Evolutionary conservation across 2,329 filamentous ascomycete species (phyloP), one percentile per base, ranked within the genome.

Genomic region (Colletotrichum orchidophilum): DNA sequence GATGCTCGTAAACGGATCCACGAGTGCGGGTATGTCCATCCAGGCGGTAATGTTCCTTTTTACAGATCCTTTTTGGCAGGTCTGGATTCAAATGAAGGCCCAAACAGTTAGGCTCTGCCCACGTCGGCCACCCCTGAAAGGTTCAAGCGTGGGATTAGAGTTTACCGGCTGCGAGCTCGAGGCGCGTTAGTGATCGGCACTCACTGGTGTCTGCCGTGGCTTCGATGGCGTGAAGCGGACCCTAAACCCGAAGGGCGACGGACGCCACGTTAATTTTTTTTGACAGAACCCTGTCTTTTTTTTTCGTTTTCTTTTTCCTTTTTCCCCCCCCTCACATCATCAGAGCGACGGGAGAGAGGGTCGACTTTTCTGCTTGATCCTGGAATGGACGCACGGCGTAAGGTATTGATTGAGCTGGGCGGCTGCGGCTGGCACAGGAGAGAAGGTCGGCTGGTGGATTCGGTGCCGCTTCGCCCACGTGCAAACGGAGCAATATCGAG

Each of bases 111-210:
- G 68, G 57, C 58, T 50, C 50, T 39, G n/a, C 50, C 29, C 27
- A 21, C 33, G 35, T 52, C 29, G 50, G 42, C 7, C 50, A n/a
- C 27, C 63, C 68, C 39, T 66, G 62, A 66, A 70, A 65, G 33
- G 50, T 53, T 70, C 67, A 71, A 67, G 52, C 67, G 55, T 61
- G 35, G 57, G 26, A 29, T 67, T 71, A 58, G 63, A 67, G 68
- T 71, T 67, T 71, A 71, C 64, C 68, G 57, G 68, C 57, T 67
- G 50, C 12, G 58, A 52, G 35, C 53, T 24, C 18, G 5, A 58
- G 64, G 57, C 57, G 63, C 67, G 63, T 70, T 35, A 58, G 50
- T 42, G 68, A 71, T 62, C 63, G 58, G 52, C 68, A 67, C 26
- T 58, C 68, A 67, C 26, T 58, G 35, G 39, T 33, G 52, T 52